phyloP scores from a whole-genome alignment of 306 rosid species.

The Cotoneaster glaucophyllus region DNA sequence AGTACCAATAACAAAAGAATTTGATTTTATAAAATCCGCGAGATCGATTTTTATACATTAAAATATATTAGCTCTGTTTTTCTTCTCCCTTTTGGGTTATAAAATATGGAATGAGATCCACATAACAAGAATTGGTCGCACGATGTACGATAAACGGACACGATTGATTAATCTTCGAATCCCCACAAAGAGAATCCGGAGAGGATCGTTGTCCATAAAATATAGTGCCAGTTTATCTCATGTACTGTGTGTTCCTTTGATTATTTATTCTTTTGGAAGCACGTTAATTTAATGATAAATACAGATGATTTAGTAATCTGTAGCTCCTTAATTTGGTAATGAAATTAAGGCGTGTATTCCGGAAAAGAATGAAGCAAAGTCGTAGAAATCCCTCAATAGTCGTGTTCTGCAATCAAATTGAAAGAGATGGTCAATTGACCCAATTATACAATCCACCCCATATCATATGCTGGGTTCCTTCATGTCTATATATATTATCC shows the following conservation, averaged over 20 bases:
- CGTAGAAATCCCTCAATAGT: not conserved
- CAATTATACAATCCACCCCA: not conserved
- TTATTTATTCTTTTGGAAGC: not conserved
- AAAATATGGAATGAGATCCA: too few species aligned
- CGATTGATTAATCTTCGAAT: too few species aligned
- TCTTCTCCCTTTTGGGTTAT: not conserved
- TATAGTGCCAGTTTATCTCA: not conserved
- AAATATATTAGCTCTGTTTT: not conserved
- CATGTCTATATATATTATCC: not conserved
- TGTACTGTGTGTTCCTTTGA: not conserved
- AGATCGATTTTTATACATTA: not conserved
- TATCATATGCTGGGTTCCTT: not conserved
- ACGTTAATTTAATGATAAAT: not conserved
- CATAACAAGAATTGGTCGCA: rapidly evolving
- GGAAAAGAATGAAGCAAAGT: not conserved
- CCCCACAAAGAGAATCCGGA: too few species aligned
- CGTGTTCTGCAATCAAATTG: not conserved
- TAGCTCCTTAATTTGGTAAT: not conserved
- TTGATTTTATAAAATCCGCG: not conserved
- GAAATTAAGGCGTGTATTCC: not conserved
- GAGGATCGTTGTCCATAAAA: too few species aligned
- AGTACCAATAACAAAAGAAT: not conserved
- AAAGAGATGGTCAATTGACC: not conserved
- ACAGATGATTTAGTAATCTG: not conserved
- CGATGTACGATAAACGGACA: rapidly evolving